A percentile compares a stretch with the other conserved stretches of the same genome.
Conservation (phyloP, 1,284 basidiomycete species). For the Melampsora larici-populina region DNA sequence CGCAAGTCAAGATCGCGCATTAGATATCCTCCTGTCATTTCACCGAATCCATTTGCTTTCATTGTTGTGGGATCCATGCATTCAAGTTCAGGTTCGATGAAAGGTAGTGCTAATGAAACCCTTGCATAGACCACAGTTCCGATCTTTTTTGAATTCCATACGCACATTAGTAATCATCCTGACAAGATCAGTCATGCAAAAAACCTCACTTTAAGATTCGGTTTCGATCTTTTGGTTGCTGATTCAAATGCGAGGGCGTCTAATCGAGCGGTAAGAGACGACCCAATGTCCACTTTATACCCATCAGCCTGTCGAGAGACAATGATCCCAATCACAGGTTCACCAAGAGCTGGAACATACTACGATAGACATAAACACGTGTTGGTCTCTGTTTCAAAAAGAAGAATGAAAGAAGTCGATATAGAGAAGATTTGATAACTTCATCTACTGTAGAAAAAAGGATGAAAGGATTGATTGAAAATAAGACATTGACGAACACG, state of each 20-base stretch:
- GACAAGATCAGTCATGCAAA: background rate
- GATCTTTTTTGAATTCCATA: constrained; percentile 59
- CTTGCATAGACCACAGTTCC: constrained; percentile 76
- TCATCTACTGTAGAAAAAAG: background rate
- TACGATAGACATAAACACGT: constrained; percentile 50
- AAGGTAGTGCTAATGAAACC: constrained; percentile 76
- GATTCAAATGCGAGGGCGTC: constrained; percentile 81
- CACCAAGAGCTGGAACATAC: constrained; percentile 79
- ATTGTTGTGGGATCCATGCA: constrained; percentile 80
- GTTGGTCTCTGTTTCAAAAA: background rate
- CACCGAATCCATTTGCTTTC: constrained; percentile 77
- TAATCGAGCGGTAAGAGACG: constrained; percentile 69
- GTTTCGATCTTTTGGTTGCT: constrained; percentile 76
- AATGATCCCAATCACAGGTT: constrained; percentile 72
- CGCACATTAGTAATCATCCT: background rate
- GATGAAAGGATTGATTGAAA: background rate
- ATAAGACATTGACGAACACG: constrained; percentile 7
- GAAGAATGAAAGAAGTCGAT: background rate
- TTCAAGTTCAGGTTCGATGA: constrained; percentile 83
- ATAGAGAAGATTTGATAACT: background rate
- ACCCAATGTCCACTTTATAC: constrained; percentile 76
- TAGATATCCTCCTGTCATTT: constrained; percentile 73
- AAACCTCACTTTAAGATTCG: constrained; percentile 69
- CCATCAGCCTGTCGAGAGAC: constrained; percentile 69
- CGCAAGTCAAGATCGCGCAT: constrained; percentile 60